Base-by-base conservation (phyloP, 192 early-diverging fungal genomes). In the Jimgerdemannia lactiflua region DNA sequence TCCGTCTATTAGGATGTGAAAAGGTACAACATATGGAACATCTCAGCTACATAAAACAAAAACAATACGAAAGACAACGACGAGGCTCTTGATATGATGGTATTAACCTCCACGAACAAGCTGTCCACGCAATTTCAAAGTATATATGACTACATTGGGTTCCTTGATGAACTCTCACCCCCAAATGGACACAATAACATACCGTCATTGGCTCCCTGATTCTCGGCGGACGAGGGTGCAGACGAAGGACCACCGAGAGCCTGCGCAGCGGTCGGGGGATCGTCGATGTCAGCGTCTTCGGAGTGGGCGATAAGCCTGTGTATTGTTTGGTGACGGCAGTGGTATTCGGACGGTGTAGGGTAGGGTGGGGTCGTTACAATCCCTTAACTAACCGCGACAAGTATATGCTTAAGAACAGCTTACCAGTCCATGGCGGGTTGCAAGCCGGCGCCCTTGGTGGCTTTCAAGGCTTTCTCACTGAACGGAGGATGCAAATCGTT, bases 371-470 rank as follows among this genome's bases (percentile, higher is more conserved):
- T 29, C 29, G 29, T 29, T 29, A 29, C 29, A 29, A 29, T 29
- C 29, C 29, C 29, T 29, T 29, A 29, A 29, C 29, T 29, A 29
- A 29, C 29, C 29, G 29, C 29, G 29, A 29, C 29, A 29, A 29
- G 29, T 29, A 29, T 0, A 29, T 29, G 29, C 4, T 64, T 14
- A 72, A 43, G 40, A 59, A 17, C 40, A 43, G 72, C 75, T 42
- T 83, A 92, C 95, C 95, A 96, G 74, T 96, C 94, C 91, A 96
- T 91, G 1, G 94, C 94, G 39, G 93, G 88, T 76, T 95, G 94
- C 43, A 95, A 79, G 43, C 95, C 94, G 41, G 90, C 86, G 77
- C 88, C 88, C 65, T 91, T 91, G 3, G 93, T 94, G 8, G 84
- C 90, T 29, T 88, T 90, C 74, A 91, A 72, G 3, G 94, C 94